phyloP scores from a whole-genome alignment of 495 filamentous ascomycete genomes.

The Talaromyces adpressus region DNA sequence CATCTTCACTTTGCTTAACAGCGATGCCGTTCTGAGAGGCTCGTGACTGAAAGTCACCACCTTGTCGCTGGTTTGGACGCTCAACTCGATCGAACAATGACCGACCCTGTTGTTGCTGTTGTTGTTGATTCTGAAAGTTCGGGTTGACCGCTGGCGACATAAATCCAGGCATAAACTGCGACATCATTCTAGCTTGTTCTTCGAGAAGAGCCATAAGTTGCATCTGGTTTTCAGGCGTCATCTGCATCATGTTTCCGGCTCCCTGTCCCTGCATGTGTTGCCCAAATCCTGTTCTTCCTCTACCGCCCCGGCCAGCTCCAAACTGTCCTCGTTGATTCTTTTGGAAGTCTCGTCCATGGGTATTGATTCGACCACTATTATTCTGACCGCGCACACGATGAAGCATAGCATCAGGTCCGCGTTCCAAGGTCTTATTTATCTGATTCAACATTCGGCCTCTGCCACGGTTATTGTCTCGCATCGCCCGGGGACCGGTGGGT shows the following conservation, averaged over 20 bases:
- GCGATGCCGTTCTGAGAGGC: conserved; percentile 18
- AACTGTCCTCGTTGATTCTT: conserved; percentile 57
- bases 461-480: conserved; percentile 64
- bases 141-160: conserved; percentile 46
- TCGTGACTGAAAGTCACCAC: conserved; percentile 29
- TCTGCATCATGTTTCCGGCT: conserved; percentile 39
- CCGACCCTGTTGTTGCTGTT: conserved; percentile 46
- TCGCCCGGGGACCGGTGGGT: conserved; percentile 90
- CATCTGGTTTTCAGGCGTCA: conserved; percentile 65
- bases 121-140: conserved; percentile 40
- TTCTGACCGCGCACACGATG: conserved; percentile 73
- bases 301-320: conserved; percentile 37
- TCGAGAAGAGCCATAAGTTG: conserved; percentile 79
- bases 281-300: conserved; percentile 29
- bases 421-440: conserved; percentile 79
- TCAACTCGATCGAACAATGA: conserved; percentile 77
- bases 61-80: conserved; percentile 32
- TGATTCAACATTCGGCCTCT: conserved; percentile 82
- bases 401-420: conserved; percentile 61
- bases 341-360: conserved; percentile 62
- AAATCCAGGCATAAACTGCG: conserved; percentile 50
- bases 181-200: conserved; percentile 84
- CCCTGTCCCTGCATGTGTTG: conserved; percentile 32
- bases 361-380: conserved; percentile 70
- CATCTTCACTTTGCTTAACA: conserved; percentile 15